Conservation (phyloP, 192 early-diverging fungal genomes). For the Jimgerdemannia lactiflua region DNA sequence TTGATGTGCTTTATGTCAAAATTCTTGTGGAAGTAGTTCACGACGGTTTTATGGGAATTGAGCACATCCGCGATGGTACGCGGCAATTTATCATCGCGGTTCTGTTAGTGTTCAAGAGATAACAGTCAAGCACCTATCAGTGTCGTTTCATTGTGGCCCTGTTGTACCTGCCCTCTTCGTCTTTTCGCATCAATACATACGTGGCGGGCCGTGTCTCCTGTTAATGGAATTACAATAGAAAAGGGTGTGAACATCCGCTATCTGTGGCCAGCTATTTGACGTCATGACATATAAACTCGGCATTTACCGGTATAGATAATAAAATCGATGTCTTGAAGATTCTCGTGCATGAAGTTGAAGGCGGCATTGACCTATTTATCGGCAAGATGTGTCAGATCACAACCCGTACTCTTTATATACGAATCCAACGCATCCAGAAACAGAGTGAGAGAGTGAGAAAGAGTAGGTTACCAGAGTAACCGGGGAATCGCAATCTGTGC, state of each 20-base stretch:
- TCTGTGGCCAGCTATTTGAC: neutral
- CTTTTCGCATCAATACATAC: conserved; percentile 8
- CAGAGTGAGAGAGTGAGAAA: neutral
- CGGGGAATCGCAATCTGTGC: conserved; percentile 33
- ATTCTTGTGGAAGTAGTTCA: conserved; percentile 14
- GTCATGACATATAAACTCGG: neutral
- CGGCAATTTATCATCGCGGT: conserved; percentile 13
- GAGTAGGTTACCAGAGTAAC: conserved; percentile 13
- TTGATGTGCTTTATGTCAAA: conserved; percentile 10
- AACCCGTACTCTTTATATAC: too few species aligned
- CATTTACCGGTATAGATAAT: conserved; percentile 34
- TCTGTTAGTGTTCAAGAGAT: conserved; percentile 1
- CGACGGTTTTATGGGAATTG: conserved; percentile 13
- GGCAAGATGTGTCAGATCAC: neutral
- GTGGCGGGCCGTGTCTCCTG: conserved; percentile 33
- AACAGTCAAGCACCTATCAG: neutral
- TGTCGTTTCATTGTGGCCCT: too few species aligned
- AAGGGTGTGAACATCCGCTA: neutral
- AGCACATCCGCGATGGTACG: conserved; percentile 17
- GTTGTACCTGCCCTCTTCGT: too few species aligned
- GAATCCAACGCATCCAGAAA: neutral
- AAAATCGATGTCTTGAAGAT: conserved; percentile 29
- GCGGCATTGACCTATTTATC: conserved; percentile 8
- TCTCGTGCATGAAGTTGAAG: conserved; percentile 29
- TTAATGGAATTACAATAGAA: neutral